Conservation (phyloP, 371 early-diverging fungal genomes). For the Mucor saturninus region DNA sequence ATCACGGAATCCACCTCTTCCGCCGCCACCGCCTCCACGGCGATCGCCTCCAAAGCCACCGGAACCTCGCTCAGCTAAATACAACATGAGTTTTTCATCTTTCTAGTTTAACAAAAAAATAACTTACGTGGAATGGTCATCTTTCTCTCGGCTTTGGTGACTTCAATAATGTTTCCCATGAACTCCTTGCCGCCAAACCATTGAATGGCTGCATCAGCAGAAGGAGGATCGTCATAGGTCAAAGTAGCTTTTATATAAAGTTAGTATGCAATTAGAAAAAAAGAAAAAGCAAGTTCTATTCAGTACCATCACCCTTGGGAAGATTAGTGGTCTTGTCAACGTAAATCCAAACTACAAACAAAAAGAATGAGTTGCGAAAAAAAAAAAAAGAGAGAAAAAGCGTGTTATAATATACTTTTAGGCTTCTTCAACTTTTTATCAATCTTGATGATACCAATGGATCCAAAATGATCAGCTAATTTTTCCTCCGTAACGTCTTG, state of each 20-base stretch:
- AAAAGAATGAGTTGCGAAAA: neutral
- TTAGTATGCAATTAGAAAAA: neutral
- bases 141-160: conserved; percentile 68
- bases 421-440: conserved; percentile 67
- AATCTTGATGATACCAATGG: conserved; percentile 74
- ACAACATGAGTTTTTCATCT: too few relatives aligned
- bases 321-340: conserved; percentile 59
- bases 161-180: conserved; percentile 61
- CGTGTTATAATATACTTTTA: conserved; percentile 47
- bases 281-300: neutral
- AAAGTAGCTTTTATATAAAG: conserved; percentile 56
- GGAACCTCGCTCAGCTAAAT: conserved; percentile 16
- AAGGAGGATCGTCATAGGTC: conserved; percentile 74
- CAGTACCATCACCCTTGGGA: conserved; percentile 76
- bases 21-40: conserved; percentile 16
- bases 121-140: conserved; percentile 32
- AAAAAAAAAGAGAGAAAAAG: neutral
- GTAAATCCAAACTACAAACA: conserved; percentile 66
- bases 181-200: conserved; percentile 72
- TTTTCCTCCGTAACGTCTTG: conserved; percentile 65
- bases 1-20: conserved; percentile 50
- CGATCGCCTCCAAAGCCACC: conserved; percentile 14
- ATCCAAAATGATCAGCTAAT: conserved; percentile 64
- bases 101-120: too few relatives aligned
- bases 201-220: conserved; percentile 72